A percentile compares a stretch with the other conserved stretches of the same genome.
Conservation (phyloP, 1,139 yeast species). For the Ogataea hybrid region DNA sequence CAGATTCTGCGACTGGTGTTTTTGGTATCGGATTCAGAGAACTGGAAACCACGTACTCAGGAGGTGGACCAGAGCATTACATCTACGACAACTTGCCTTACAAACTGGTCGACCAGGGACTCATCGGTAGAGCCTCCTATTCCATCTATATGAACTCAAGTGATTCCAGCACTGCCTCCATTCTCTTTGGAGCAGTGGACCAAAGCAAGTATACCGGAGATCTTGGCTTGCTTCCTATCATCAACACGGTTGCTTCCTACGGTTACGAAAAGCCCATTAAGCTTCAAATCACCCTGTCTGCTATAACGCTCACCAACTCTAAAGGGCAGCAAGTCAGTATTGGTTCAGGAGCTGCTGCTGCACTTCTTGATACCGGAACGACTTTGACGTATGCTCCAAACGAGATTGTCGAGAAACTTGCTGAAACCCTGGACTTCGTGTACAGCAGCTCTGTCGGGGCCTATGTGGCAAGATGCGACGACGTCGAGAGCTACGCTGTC, state of each 20-base stretch:
- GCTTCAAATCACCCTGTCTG: slow-evolving; percentile 45
- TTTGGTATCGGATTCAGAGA: slow-evolving; percentile 60
- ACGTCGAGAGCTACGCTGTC: slow-evolving; percentile 35
- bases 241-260: slow-evolving; percentile 34
- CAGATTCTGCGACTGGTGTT: slow-evolving; percentile 56
- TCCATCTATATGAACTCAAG: slow-evolving; percentile 48
- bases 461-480: slow-evolving; percentile 36
- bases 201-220: slow-evolving; percentile 48
- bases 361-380: slow-evolving; percentile 68
- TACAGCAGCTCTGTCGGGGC: slow-evolving; percentile 35
- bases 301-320: slow-evolving; percentile 16
- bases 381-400: slow-evolving; percentile 55
- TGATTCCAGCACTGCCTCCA: slow-evolving; percentile 41
- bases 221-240: slow-evolving; percentile 43
- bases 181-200: slow-evolving; percentile 61
- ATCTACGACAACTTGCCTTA: slow-evolving; percentile 57
- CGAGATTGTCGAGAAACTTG: slow-evolving; percentile 39
- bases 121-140: slow-evolving; percentile 50
- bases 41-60: slow-evolving; percentile 44
- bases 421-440: slow-evolving; percentile 37
- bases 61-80: slow-evolving; percentile 26
- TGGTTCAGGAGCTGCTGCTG: slow-evolving; percentile 40
- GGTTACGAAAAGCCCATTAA: slow-evolving; percentile 36
- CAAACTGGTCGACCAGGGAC: slow-evolving; percentile 50
- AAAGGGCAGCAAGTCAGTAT: slow-evolving; percentile 29